Conservation (phyloP, 768 basidiomycete genomes). For the Chiua virens region DNA sequence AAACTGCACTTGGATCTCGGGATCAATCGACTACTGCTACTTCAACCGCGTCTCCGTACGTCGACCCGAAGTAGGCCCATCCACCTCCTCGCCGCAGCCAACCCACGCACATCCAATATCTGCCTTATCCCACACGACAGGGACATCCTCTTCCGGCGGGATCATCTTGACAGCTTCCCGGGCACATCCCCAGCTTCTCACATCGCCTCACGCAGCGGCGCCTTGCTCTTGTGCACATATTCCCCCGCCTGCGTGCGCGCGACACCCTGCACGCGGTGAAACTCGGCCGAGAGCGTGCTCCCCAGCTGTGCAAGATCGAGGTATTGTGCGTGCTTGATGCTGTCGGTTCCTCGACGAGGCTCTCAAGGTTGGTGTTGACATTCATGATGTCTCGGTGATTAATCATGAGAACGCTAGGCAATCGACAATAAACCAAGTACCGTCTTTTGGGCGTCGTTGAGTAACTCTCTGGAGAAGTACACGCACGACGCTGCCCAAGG, state of each 20-base stretch:
- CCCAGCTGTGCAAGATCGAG: constrained; percentile 72
- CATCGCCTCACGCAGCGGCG: constrained; percentile 62
- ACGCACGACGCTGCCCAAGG: constrained; percentile 80
- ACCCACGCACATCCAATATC: constrained; percentile 76
- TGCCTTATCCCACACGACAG: constrained; percentile 76
- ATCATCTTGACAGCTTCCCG: constrained; percentile 91
- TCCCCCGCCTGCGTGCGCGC: constrained; percentile 80
- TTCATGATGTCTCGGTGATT: neutral
- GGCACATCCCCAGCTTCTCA: constrained; percentile 77
- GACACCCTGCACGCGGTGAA: constrained; percentile 74
- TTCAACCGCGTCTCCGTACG: too few species aligned
- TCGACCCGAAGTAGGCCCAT: too few species aligned
- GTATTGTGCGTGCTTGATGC: constrained; percentile 59
- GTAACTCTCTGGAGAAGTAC: constrained; percentile 78
- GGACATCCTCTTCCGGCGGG: constrained; percentile 63
- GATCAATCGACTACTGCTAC: too few species aligned
- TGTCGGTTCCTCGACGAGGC: constrained; percentile 90
- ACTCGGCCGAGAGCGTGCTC: constrained; percentile 59
- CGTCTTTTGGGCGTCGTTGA: constrained; percentile 86
- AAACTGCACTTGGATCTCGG: too few species aligned
- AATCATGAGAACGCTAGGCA: constrained; percentile 42
- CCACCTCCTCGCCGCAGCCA: too few species aligned
- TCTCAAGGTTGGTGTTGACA: constrained; percentile 66
- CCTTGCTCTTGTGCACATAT: constrained; percentile 76
- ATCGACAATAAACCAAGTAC: constrained; percentile 91